Percentiles rank a stretch among this genome's conserved stretches.
Evolutionary conservation across 2,329 filamentous ascomycete species (phyloP).

Genomic region (Hysterium pulicare): DNA sequence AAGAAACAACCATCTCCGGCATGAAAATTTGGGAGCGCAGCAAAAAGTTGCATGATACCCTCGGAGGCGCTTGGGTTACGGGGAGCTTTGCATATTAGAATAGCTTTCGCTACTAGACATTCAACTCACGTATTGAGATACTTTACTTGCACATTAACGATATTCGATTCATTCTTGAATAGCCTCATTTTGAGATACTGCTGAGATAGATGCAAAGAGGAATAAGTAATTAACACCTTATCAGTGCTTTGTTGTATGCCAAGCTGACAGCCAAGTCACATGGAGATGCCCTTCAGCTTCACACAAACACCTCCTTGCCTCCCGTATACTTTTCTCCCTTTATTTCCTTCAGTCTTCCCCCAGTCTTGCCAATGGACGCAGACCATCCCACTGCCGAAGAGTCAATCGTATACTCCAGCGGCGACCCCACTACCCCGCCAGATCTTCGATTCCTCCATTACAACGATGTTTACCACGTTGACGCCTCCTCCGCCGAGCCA

Average conservation of each 20-base stretch:
- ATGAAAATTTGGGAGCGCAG: not conserved
- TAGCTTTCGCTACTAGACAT: too few relatives aligned
- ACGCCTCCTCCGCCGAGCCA: constrained; percentile 71
- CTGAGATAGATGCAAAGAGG: too few relatives aligned
- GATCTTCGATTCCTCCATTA: constrained; percentile 83
- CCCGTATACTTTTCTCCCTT: not conserved
- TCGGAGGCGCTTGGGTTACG: not conserved
- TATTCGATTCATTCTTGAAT: too few relatives aligned
- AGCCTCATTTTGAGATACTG: too few relatives aligned
- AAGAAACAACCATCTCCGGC: not conserved
- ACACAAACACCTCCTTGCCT: too few relatives aligned
- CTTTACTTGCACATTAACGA: too few relatives aligned
- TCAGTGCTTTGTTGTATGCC: too few relatives aligned
- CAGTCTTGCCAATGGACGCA: not conserved
- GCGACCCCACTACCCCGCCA: constrained; percentile 50
- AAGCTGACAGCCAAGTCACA: too few relatives aligned
- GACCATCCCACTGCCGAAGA: constrained; percentile 19
- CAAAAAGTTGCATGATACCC: constrained; percentile 3
- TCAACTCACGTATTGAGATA: too few relatives aligned
- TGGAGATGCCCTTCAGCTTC: too few relatives aligned
- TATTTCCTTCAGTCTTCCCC: not conserved
- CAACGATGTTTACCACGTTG: constrained; percentile 93
- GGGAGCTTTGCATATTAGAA: too few relatives aligned
- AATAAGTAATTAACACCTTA: too few relatives aligned
- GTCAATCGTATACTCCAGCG: constrained; percentile 41